Percentiles rank a stretch among this genome's conserved stretches.
Evolutionary conservation across 306 rosid genomes (phyloP).

Genomic region (Geum urbanum): DNA sequence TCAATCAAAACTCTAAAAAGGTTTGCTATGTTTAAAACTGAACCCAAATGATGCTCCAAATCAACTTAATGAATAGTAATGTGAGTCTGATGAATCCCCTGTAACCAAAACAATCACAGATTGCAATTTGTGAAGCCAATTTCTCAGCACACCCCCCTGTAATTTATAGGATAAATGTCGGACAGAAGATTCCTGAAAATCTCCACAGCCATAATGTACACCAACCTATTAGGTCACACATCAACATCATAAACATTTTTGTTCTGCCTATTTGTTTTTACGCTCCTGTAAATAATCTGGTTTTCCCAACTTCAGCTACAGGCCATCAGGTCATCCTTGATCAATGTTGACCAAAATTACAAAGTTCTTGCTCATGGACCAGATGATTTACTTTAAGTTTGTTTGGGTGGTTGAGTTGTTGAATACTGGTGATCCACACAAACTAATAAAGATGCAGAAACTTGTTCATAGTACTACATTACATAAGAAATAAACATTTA

Average conservation of each 20-base stretch:
- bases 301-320: background rate
- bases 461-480: background rate
- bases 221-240: slow-evolving; percentile 10
- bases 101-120: background rate
- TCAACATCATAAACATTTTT: slow-evolving; percentile 9
- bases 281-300: background rate
- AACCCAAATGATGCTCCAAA: background rate
- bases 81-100: too few species aligned
- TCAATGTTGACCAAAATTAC: background rate
- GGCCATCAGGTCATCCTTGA: background rate
- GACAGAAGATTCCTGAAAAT: background rate
- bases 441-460: background rate
- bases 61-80: too few species aligned
- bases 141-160: background rate
- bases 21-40: background rate
- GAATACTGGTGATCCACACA: background rate
- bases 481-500: background rate
- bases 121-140: background rate
- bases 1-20: too few species aligned
- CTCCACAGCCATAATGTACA: background rate
- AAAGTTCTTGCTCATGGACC: background rate
- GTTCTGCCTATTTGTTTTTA: background rate
- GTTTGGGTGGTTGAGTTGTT: background rate
- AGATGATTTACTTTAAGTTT: background rate
- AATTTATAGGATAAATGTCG: background rate